Conservation (phyloP, 2,329 filamentous ascomycete genomes). For the Microcyclospora tardicrescens region DNA sequence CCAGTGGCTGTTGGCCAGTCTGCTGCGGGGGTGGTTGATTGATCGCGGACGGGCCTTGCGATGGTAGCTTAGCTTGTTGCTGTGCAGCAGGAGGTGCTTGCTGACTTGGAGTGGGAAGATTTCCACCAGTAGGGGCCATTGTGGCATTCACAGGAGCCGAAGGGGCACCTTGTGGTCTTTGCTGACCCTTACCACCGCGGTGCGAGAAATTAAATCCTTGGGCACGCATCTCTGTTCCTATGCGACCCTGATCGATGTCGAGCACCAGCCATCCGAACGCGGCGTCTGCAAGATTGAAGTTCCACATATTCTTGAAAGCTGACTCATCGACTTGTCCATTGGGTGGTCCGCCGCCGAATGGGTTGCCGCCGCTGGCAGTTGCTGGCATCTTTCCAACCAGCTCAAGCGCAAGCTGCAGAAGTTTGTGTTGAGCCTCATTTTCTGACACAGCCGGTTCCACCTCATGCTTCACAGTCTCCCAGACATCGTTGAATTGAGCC, state of each 20-base stretch:
- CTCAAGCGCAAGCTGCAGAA: slow-evolving; percentile 79
- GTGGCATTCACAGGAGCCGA: slow-evolving; percentile 25
- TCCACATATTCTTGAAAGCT: slow-evolving; percentile 99
- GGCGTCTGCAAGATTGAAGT: slow-evolving; percentile 95
- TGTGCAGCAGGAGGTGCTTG: slow-evolving; percentile 23
- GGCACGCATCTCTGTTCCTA: slow-evolving; percentile 95
- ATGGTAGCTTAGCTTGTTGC: slow-evolving; percentile 19
- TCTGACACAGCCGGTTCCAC: slow-evolving; percentile 88
- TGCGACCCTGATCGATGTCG: slow-evolving; percentile 88
- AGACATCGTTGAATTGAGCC: slow-evolving; percentile 97
- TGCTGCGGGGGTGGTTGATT: slow-evolving; percentile 14
- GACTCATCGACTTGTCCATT: slow-evolving; percentile 93
- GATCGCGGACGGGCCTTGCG: slow-evolving; percentile 18
- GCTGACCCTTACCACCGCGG: slow-evolving; percentile 59
- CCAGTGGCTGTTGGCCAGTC: slow-evolving; percentile 14
- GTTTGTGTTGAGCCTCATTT: slow-evolving; percentile 85
- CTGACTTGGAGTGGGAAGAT: slow-evolving; percentile 28
- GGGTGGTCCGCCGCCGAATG: slow-evolving; percentile 75
- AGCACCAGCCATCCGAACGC: slow-evolving; percentile 93
- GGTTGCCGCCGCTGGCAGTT: slow-evolving; percentile 88
- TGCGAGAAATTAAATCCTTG: slow-evolving; percentile 99
- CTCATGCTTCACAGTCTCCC: slow-evolving; percentile 95
- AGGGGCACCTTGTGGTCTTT: slow-evolving; percentile 26
- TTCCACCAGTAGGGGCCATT: slow-evolving; percentile 25
- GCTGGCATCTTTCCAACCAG: slow-evolving; percentile 98